Conservation (phyloP, 2,329 filamentous ascomycete genomes). For the Fusarium humuli region DNA sequence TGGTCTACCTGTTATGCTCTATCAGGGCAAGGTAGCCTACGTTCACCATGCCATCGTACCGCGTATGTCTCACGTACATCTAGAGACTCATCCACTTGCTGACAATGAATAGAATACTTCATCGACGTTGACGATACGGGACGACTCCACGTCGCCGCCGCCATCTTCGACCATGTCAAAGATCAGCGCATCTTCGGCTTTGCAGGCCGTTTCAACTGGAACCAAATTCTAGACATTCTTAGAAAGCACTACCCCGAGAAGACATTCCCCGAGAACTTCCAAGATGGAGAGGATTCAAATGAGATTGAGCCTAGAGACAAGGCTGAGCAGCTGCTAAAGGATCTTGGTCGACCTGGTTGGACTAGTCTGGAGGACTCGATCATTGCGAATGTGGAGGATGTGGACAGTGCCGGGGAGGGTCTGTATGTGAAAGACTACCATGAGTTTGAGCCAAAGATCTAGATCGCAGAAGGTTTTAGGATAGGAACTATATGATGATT, state of each 20-base stretch:
- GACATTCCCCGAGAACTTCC: slow-evolving; percentile 44
- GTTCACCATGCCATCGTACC: background rate
- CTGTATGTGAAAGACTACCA: background rate
- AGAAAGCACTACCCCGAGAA: slow-evolving; percentile 36
- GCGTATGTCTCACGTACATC: background rate
- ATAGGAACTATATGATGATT: background rate
- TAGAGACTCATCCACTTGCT: fast-evolving
- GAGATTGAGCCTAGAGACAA: slow-evolving; percentile 26
- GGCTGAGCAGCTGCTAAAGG: slow-evolving; percentile 21
- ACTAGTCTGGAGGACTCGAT: slow-evolving; percentile 22
- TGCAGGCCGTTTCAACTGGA: slow-evolving; percentile 60
- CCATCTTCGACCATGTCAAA: slow-evolving; percentile 58
- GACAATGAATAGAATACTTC: slow-evolving; percentile 52
- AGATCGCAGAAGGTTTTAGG: fast-evolving
- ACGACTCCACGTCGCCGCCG: slow-evolving; percentile 63
- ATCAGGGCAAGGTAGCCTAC: slow-evolving; percentile 25
- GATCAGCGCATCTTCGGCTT: slow-evolving; percentile 67
- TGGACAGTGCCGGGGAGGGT: background rate
- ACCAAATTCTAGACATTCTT: slow-evolving; percentile 52
- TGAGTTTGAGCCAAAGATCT: background rate
- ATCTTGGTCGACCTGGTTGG: slow-evolving; percentile 31
- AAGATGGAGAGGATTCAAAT: slow-evolving; percentile 15
- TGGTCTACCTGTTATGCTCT: slow-evolving; percentile 34
- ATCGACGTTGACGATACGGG: slow-evolving; percentile 63
- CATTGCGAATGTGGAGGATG: background rate